Base-by-base conservation (phyloP, 345 rosid species). In the Brassica juncea region DNA sequence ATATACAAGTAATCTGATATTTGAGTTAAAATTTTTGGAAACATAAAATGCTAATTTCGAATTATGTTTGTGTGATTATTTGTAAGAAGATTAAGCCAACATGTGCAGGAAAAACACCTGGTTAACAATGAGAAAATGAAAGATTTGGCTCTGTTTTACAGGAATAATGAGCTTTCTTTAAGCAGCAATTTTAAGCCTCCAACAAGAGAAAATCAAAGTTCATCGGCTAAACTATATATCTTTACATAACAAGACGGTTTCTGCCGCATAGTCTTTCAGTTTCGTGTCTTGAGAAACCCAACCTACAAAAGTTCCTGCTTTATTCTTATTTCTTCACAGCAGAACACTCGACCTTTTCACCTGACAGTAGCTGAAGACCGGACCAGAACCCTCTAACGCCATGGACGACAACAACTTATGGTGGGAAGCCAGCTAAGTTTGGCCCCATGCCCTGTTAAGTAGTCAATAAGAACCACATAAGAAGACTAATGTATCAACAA, bases 401-500 rank as follows among this genome's bases (percentile, higher is more conserved):
- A 8, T 27, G 71, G 19, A 25, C 68, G 19, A n/a, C 58, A 37
- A 14, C 60, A 10, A 37, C 55, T 74, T 62, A 54, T 62, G 66
- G 39, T 70, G 52, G 66, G 39, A 61, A 68, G 4, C 30, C 28
- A 68, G 72, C 80, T 80, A 80, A 21, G 83, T 80, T 70, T 80
- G 83, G 21, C 80, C 76, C 80, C 83, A 80, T 64, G 79, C 72
- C 76, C 83, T 75, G 76, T 80, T 70, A 30, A 70, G 62, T 74
- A 63, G 39, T 64, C 55, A 75, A 75, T 55, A 35, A 15, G 2
- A 66, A 16, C 35, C 15, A 47, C 28, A 47, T 73, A 8, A 80
- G 75, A 75, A 21, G 42, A 64, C 59, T 8, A 15, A 47, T 34
- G 27, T 73, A 73, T 34, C 11, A 35, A 16, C 44, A 62, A 47